Base-by-base conservation (phyloP, 1,284 basidiomycete genomes). In the Malassezia equina region DNA sequence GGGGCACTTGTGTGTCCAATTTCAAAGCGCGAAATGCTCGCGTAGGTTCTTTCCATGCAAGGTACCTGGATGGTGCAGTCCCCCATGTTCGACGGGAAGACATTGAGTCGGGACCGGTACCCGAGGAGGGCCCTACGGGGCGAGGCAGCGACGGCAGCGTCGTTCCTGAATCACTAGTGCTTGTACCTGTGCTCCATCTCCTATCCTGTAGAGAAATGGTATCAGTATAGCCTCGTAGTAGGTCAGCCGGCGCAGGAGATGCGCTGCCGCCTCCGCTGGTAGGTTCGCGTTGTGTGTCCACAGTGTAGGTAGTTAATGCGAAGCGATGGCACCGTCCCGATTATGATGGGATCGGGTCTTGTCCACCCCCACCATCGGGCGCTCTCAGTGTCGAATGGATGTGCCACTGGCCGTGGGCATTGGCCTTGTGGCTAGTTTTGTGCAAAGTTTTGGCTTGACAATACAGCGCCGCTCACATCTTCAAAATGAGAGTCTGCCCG, bases 391-490 rank as follows among this genome's bases (percentile, higher is more conserved):
- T n/a, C n/a, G n/a, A 21, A 55, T 57, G 49, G 46, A 52, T 25
- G 55, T 57, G 45, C 50, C 46, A 17, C 36, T 51, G 13, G 55
- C 55, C 17, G 55, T 57, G 11, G 55, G 44, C 7, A 79, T 93
- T 58, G 90, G 90, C 28, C 81, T 96, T 27, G 71, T 90, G 13
- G 87, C 89, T 23, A 90, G 86, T 25, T 90, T 88, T 72, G 80
- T 95, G 23, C 90, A 95, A 76, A 88, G 86, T 24, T 79, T 94
- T 2, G 31, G 90, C 15, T 80, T 96, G 33, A 94, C 91, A 25
- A 85, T 96, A 59, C 90, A 95, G 75, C 83, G 91, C 61, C 91
- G 93, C 78, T 90, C 88, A 65, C 90, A 95, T 79, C 81, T 95
- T 33, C 78, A 86, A 58, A 89, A 94, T 71, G 86, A 90, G 63